These are phyloP conservation scores for Allodekkera sacchari DNA, from an alignment of 805 yeast genomes.

Conservation along the genomic window DNA sequence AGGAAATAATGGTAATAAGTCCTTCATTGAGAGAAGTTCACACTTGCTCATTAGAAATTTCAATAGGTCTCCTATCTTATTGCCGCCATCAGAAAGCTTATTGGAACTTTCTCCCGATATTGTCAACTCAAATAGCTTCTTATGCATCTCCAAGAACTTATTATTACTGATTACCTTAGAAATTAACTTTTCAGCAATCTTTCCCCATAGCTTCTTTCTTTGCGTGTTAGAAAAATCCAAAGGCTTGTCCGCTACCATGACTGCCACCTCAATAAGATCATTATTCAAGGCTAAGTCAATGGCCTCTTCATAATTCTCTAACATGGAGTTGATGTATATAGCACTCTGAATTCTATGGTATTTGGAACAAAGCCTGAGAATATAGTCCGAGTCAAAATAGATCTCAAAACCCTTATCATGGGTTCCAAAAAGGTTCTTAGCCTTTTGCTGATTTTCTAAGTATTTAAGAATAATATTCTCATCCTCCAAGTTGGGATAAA, in stretches of 20 bases:
- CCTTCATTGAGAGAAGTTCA: slow-evolving; percentile 60
- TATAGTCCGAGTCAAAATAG: slow-evolving; percentile 61
- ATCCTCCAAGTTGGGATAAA: slow-evolving; percentile 30
- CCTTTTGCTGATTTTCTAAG: slow-evolving; percentile 29
- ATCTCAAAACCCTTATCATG: slow-evolving; percentile 21
- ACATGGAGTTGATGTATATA: slow-evolving; percentile 58
- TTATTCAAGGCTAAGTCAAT: slow-evolving; percentile 61
- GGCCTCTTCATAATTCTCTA: slow-evolving; percentile 74
- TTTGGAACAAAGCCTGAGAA: slow-evolving; percentile 63
- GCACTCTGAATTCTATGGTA: slow-evolving; percentile 56
- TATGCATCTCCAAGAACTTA: slow-evolving; percentile 17
- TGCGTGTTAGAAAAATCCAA: slow-evolving; percentile 24
- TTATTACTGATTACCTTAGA: slow-evolving; percentile 23
- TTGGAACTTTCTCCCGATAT: slow-evolving; percentile 2
- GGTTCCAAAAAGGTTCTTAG: slow-evolving; percentile 9
- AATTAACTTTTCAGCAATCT: slow-evolving; percentile 47
- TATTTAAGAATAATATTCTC: slow-evolving; percentile 44
- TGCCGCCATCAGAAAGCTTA: slow-evolving; percentile 12
- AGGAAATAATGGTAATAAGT: slow-evolving; percentile 76
- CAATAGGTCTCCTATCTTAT: slow-evolving; percentile 24
- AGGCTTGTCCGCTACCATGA: slow-evolving; percentile 48
- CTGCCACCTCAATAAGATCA: slow-evolving; percentile 51
- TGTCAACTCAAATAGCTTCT: slow-evolving; percentile 9
- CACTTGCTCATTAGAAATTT: slow-evolving; percentile 34
- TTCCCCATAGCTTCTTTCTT: slow-evolving; percentile 68